Evolutionary conservation across 768 basidiomycete genomes (phyloP), one percentile per base, ranked within the genome.

Genomic region (Mrakia frigida): DNA sequence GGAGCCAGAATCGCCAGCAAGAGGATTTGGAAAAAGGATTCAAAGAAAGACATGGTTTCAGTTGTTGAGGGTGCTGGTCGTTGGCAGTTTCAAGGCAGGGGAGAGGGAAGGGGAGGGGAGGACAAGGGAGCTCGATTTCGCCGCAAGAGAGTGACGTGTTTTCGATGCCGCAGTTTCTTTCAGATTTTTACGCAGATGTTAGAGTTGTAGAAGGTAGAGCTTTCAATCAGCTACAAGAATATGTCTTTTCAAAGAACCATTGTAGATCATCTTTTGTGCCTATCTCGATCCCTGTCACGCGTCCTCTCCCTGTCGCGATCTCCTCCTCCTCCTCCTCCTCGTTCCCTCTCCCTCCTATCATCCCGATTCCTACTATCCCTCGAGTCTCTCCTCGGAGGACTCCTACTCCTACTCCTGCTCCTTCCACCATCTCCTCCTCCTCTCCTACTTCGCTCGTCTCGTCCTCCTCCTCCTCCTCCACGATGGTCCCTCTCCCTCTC

Each of bases 331-430:
- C 33, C 76, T 74, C 28, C 78, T 77, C 59, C 73, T 80, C 69
- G 80, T 80, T 78, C 80, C 37, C 78, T 75, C n/a, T 77, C 79
- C 71, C 80, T 76, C 16, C 78, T 13, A n/a, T 35, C 60, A 52
- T 56, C 35, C 7, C 60, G 4, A 10, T 43, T 21, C 39, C 74
- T 63, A 43, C 37, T 13, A 59, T 76, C 72, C 23, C 74, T 67
- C 13, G 74, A n/a, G 31, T 35, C 73, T 35, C 73, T 46, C 50
- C 59, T 63, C 70, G 56, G 31, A 13, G 59, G 46, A 82, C 79
- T 85, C 80, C 75, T 80, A 75, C 59, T 85, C 80, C 77, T 80
- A 69, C 81, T 79, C 28, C 77, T 23, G 16, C 78, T 75, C 43
- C 75, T 60, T 13, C 73, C 56, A 35, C 68, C 61, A 41, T 59